Conservation (phyloP, 2,329 filamentous ascomycete species). For the Chrysosporium queenslandicum region DNA sequence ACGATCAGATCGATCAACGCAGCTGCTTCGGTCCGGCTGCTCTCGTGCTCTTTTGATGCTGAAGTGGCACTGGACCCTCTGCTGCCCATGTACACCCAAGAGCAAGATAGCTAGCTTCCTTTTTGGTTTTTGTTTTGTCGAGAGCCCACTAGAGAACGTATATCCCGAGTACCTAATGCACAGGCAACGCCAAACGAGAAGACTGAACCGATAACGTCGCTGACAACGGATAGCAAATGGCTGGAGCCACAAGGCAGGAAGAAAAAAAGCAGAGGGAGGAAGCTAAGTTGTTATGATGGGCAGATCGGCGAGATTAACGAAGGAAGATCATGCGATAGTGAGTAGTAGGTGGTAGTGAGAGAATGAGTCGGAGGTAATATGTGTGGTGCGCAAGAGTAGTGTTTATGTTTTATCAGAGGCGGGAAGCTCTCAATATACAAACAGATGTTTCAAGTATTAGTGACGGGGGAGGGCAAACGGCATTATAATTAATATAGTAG, state of each 20-base stretch:
- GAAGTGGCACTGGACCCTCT: neutral
- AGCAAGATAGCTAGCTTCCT: neutral
- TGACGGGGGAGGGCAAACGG: slow-evolving; percentile 6
- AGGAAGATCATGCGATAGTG: slow-evolving; percentile 12
- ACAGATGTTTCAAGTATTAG: slow-evolving; percentile 8
- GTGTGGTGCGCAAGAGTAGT: no score
- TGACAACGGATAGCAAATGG: neutral
- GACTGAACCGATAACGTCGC: neutral
- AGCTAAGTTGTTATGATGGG: slow-evolving; percentile 7
- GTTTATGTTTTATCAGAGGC: slow-evolving; percentile 10
- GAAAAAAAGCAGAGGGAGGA: neutral
- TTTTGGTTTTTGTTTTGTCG: neutral
- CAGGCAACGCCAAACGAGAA: neutral
- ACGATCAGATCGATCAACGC: slow-evolving; percentile 10
- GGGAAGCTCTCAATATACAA: slow-evolving; percentile 8
- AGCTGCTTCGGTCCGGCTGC: neutral
- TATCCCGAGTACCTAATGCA: neutral
- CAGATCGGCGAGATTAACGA: slow-evolving; percentile 11
- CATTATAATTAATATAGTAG: slow-evolving; percentile 6
- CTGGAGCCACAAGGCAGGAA: neutral
- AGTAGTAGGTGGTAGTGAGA: no score
- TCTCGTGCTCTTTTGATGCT: neutral
- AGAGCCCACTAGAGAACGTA: neutral
- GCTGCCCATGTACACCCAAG: slow-evolving; percentile 7
- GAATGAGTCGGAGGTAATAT: no score